Conservation (phyloP, 2,329 filamentous ascomycete genomes). For the Ciborinia camelliae region DNA sequence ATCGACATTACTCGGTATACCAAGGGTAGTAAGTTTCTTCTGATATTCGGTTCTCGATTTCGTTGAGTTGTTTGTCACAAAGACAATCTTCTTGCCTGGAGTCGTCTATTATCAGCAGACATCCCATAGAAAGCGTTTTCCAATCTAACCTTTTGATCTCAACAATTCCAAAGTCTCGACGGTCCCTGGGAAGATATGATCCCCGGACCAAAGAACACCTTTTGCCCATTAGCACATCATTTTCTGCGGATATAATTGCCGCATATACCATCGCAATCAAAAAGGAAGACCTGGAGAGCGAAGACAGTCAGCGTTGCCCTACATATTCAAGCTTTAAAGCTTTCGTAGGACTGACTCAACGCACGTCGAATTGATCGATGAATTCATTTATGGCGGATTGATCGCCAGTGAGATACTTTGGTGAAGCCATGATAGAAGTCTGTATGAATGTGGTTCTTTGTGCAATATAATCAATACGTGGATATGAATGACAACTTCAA, state of each 20-base stretch:
- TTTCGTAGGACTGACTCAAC: slow-evolving; percentile 42
- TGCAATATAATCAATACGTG: background rate
- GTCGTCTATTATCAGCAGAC: slow-evolving; percentile 12
- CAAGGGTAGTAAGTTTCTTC: slow-evolving; percentile 80
- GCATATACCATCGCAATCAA: slow-evolving; percentile 89
- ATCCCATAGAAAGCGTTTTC: background rate
- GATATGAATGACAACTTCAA: background rate
- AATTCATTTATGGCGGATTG: slow-evolving; percentile 74
- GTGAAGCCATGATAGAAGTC: slow-evolving; percentile 19
- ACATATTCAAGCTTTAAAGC: slow-evolving; percentile 5
- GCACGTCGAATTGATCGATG: slow-evolving; percentile 85
- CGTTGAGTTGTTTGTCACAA: slow-evolving; percentile 98
- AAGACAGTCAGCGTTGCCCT: slow-evolving; percentile 26
- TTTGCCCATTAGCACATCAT: slow-evolving; percentile 16
- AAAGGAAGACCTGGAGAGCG: slow-evolving; percentile 70
- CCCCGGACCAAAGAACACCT: slow-evolving; percentile 97
- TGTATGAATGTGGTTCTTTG: background rate
- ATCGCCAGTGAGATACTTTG: slow-evolving; percentile 77
- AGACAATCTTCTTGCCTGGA: slow-evolving; percentile 83
- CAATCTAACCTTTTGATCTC: slow-evolving; percentile 63
- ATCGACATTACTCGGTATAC: slow-evolving; percentile 75
- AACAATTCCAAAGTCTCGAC: slow-evolving; percentile 83
- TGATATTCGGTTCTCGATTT: slow-evolving; percentile 91
- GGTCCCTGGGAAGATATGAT: slow-evolving; percentile 80
- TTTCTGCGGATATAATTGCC: slow-evolving; percentile 18